Evolutionary conservation across 352 stramenopile genomes (phyloP).

Genomic region (Phytophthora chlamydospora): DNA sequence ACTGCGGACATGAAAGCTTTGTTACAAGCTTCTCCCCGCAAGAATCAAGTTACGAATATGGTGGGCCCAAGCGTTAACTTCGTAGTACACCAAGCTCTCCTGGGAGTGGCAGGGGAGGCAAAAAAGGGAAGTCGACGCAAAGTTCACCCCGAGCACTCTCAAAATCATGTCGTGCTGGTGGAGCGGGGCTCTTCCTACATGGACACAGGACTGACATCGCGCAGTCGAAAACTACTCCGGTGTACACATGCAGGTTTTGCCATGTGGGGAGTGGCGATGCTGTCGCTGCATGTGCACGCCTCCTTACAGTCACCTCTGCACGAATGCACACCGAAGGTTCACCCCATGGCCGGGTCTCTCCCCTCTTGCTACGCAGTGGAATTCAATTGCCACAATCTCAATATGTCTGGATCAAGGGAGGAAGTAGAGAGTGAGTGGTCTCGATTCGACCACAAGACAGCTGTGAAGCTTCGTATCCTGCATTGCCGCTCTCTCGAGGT

Average conservation of each 20-base stretch:
- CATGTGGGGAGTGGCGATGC: conserved; percentile 24
- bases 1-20: conserved; percentile 32
- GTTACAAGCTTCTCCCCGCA: not conserved
- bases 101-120: not conserved
- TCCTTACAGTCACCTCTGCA: conserved; percentile 13
- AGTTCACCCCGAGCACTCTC: not conserved
- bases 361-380: conserved; percentile 39
- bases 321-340: conserved; percentile 26
- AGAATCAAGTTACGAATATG: conserved; percentile 4
- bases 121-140: not conserved
- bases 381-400: conserved; percentile 36
- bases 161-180: not conserved
- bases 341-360: conserved; percentile 35
- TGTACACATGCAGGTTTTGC: conserved; percentile 5
- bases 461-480: conserved; percentile 33
- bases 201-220: not conserved
- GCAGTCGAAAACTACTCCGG: conserved; percentile 1
- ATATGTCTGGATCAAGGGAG: conserved; percentile 10
- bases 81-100: not conserved
- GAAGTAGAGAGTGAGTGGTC: conserved; percentile 23
- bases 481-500: conserved; percentile 42
- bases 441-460: conserved; percentile 27
- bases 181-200: not conserved
- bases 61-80: not conserved
- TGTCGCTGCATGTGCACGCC: conserved; percentile 29